A percentile compares a stretch with the other conserved stretches of the same genome.
These are phyloP conservation scores for Themeda triandra DNA, from an alignment of 176 grass and related monocot species.

Conservation along the genomic window DNA sequence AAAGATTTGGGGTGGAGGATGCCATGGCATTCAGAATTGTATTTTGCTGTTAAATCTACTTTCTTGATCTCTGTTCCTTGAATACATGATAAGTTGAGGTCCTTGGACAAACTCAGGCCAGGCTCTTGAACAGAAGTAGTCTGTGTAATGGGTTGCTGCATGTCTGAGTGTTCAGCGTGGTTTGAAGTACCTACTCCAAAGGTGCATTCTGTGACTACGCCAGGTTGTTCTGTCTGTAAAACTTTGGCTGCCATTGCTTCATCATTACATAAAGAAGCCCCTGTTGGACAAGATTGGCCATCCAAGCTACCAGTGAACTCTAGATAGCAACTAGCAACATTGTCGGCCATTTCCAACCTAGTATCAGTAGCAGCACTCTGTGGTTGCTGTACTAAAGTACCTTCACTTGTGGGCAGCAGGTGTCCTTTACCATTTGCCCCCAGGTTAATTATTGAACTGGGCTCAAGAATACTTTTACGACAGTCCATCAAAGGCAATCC, in stretches of 20 bases:
- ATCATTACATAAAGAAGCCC: neutral
- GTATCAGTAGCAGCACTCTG: constrained; percentile 13
- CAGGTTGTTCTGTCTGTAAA: neutral
- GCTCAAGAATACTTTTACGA: constrained; percentile 15
- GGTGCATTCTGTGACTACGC: neutral
- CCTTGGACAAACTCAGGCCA: neutral
- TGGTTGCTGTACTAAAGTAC: constrained; percentile 22
- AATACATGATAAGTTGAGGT: constrained; percentile 19
- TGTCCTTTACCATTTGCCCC: neutral
- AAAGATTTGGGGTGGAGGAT: neutral
- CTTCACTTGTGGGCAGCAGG: neutral
- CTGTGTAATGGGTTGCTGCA: constrained; percentile 18
- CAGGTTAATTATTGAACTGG: constrained; percentile 14
- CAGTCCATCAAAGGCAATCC: constrained; percentile 16
- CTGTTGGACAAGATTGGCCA: constrained; percentile 18
- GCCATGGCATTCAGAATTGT: constrained; percentile 9
- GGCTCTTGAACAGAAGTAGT: constrained; percentile 15
- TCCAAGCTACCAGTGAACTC: constrained; percentile 25
- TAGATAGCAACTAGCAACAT: constrained; percentile 18
- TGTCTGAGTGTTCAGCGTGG: constrained; percentile 6
- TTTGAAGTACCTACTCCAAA: constrained; percentile 19
- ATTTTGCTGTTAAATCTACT: neutral
- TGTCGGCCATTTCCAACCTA: constrained; percentile 27
- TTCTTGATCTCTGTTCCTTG: constrained; percentile 17
- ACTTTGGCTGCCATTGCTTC: constrained; percentile 20